Evolutionary conservation across 2,329 filamentous ascomycete species (phyloP), one percentile per base, ranked within the genome.

Genomic region (Diaporthe sp.): DNA sequence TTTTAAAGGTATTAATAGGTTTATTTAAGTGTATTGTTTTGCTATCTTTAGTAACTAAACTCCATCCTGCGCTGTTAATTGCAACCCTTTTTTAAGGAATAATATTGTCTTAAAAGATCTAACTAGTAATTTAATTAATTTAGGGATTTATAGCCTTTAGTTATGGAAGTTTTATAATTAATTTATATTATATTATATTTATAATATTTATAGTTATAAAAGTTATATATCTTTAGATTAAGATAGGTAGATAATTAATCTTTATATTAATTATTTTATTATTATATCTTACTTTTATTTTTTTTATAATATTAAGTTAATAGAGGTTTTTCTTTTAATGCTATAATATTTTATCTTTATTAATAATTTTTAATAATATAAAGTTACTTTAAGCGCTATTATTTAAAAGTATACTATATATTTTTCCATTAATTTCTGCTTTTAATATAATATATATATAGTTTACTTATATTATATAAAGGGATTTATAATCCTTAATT

Each of bases 341-440:
- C 25, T 51, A 68, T 28, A 51, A 4, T 34, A 68, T 68, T 37
- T 51, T 2, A 22, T 34, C 15, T 37, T 12, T 68, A 51, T 68
- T 68, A 49, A 68, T 68, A 68, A 68, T 68, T 31, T 12, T 51
- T 51, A 51, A 13, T 31, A 68, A 68, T 49, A 68, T 68, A 51
- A 51, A 68, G 42, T 68, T 68, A n/a, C 28, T 8, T 37, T 68
- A 51, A 51, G 9, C 5, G 22, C 13, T 51, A 34, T n/a, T 68
- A 51, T 68, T 37, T 68, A 67, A 49, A 22, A 67, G 8, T n/a
- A 31, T 22, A 22, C 10, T 49, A 46, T 67, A 15, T 68, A 49
- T 49, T 37, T 49, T 49, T 49, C 2, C 37, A 44, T 42, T 28
- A 28, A 42, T 28, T 17, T 68, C 57, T 25, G 28, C 22, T 28